A percentile compares a stretch with the other conserved stretches of the same genome.
phyloP scores from a whole-genome alignment of 108 stramenopile species.

The Chaetoceros muelleri region DNA sequence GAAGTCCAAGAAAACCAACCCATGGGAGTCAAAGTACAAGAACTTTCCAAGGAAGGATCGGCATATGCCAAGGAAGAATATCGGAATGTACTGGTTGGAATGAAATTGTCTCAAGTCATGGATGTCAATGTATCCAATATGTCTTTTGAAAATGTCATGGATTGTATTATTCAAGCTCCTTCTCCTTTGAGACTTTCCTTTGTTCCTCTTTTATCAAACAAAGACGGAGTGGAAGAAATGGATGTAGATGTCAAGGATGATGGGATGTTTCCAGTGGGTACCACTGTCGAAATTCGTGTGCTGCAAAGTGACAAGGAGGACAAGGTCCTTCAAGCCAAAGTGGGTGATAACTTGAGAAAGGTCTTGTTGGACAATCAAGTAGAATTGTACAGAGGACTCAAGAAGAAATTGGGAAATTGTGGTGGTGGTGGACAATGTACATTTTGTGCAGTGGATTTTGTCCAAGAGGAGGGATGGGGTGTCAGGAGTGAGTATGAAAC shows the following conservation, averaged over 20 bases:
- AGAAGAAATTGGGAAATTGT: conserved; percentile 70
- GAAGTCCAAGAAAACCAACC: conserved; percentile 44
- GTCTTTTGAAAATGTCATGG: conserved; percentile 69
- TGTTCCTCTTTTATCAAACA: neutral
- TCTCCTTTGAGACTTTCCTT: conserved; percentile 48
- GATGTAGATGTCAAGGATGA: conserved; percentile 6
- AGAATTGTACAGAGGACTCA: conserved; percentile 68
- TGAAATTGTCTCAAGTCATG: conserved; percentile 31
- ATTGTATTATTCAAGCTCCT: conserved; percentile 44
- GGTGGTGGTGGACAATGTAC: conserved; percentile 67
- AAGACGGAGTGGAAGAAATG: conserved; percentile 2
- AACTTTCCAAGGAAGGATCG: conserved; percentile 53
- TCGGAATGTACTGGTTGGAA: conserved; percentile 25
- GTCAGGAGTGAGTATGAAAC: conserved; percentile 60
- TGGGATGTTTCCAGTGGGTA: conserved; percentile 35
- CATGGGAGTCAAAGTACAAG: conserved; percentile 47
- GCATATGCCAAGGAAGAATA: conserved; percentile 22
- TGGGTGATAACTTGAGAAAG: conserved; percentile 73
- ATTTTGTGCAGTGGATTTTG: conserved; percentile 66
- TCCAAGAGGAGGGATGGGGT: conserved; percentile 49
- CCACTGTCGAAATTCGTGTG: conserved; percentile 46
- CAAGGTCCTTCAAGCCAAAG: conserved; percentile 37
- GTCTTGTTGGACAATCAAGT: conserved; percentile 49
- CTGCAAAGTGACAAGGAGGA: conserved; percentile 42
- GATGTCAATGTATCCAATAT: conserved; percentile 40